A percentile compares a stretch with the other conserved stretches of the same genome.
Conservation (phyloP, 345 rosid genomes). For the rapeseed (Brassica napus) region DNA sequence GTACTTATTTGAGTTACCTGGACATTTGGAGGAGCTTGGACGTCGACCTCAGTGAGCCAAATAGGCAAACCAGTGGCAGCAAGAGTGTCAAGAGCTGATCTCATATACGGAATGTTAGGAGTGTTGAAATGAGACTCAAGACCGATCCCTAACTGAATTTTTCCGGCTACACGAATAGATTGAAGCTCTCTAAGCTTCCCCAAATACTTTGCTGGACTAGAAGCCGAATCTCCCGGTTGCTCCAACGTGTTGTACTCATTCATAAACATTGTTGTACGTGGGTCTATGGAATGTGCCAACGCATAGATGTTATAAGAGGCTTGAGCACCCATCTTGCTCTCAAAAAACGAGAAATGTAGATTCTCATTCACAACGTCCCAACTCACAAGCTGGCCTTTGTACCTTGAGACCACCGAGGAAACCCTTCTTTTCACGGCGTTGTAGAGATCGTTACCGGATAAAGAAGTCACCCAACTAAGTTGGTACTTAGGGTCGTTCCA, state of each 20-base stretch:
- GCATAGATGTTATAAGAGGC: slow-evolving; percentile 43
- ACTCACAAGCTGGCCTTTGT: slow-evolving; percentile 51
- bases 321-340: slow-evolving; percentile 52
- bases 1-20: slow-evolving; percentile 18
- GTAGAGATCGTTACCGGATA: slow-evolving; percentile 35
- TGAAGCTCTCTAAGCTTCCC: slow-evolving; percentile 50
- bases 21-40: slow-evolving; percentile 35
- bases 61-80: slow-evolving; percentile 57
- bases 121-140: slow-evolving; percentile 62
- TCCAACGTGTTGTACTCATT: slow-evolving; percentile 77
- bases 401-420: slow-evolving; percentile 51
- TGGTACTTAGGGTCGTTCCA: slow-evolving; percentile 68
- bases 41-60: slow-evolving; percentile 88
- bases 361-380: slow-evolving; percentile 91
- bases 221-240: slow-evolving; percentile 46
- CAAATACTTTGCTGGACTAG: slow-evolving; percentile 51
- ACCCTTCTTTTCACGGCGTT: slow-evolving; percentile 45
- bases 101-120: slow-evolving; percentile 66
- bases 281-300: slow-evolving; percentile 42
- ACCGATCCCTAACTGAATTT: slow-evolving; percentile 55
- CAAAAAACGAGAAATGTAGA: slow-evolving; percentile 57
- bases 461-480: slow-evolving; percentile 52
- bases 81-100: slow-evolving; percentile 65
- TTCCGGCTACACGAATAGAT: slow-evolving; percentile 12
- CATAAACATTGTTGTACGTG: slow-evolving; percentile 46